Conservation (phyloP, 2,329 filamentous ascomycete species). For the Hypoxylon rubiginosum region DNA sequence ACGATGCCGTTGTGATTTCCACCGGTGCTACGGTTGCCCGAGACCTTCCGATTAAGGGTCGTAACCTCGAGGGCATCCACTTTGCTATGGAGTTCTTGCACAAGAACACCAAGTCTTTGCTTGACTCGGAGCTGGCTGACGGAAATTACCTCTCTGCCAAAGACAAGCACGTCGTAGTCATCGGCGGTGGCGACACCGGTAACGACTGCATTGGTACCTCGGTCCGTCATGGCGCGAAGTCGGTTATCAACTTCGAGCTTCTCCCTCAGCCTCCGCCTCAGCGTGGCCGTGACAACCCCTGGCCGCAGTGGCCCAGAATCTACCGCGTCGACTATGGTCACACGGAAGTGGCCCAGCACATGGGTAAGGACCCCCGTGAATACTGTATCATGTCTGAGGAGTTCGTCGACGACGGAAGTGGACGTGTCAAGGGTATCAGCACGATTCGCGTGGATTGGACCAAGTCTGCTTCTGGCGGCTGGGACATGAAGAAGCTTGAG, state of each 20-base stretch:
- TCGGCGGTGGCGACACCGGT: constrained; percentile 96
- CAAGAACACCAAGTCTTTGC: constrained; percentile 96
- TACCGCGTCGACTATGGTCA: constrained; percentile 99
- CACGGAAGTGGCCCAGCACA: constrained; percentile 94
- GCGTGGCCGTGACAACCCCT: constrained; percentile 94
- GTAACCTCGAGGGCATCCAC: constrained; percentile 90
- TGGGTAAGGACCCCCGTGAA: constrained; percentile 95
- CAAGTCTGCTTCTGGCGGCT: constrained; percentile 87
- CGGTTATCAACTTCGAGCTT: constrained; percentile 95
- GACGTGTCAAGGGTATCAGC: constrained; percentile 95
- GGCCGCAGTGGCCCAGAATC: constrained; percentile 98
- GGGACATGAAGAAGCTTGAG: constrained; percentile 99
- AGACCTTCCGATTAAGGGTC: constrained; percentile 90
- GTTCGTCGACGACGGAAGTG: constrained; percentile 89
- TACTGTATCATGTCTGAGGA: constrained; percentile 99
- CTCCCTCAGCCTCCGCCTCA: constrained; percentile 91
- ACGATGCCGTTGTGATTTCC: constrained; percentile 89
- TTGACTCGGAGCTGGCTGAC: constrained; percentile 89
- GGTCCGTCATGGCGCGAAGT: constrained; percentile 94
- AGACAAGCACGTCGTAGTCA: constrained; percentile 95
- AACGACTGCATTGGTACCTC: constrained; percentile 99
- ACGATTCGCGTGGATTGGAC: constrained; percentile 97
- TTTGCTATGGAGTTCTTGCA: constrained; percentile 98
- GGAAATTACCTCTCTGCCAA: constrained; percentile 93
- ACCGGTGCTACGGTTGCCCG: constrained; percentile 94